Evolutionary conservation across 331 rosid genomes (phyloP).

Genomic region (Malus hybrid): DNA sequence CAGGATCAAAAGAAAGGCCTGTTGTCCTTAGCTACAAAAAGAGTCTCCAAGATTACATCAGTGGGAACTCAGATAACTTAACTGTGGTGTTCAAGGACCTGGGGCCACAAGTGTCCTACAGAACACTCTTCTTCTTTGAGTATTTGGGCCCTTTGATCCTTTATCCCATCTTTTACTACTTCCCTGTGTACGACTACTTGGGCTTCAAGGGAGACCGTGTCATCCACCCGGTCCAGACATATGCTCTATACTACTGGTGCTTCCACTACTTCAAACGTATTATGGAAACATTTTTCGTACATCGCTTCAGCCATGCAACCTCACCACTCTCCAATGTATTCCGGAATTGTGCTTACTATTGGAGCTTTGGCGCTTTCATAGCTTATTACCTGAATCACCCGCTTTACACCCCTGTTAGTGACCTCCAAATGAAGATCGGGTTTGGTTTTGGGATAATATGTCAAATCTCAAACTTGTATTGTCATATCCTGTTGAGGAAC

Average conservation of each 20-base stretch:
- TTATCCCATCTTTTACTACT: conserved; percentile 83
- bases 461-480: conserved; percentile 67
- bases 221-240: conserved; percentile 78
- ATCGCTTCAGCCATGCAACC: conserved; percentile 96
- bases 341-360: conserved; percentile 91
- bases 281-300: conserved; percentile 84
- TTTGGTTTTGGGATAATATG: conserved; percentile 69
- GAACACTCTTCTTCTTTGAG: conserved; percentile 77
- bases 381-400: conserved; percentile 93
- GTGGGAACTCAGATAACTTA: conserved; percentile 47
- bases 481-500: conserved; percentile 75
- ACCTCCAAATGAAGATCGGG: conserved; percentile 90
- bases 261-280: conserved; percentile 90
- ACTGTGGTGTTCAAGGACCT: conserved; percentile 80
- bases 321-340: conserved; percentile 90
- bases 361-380: conserved; percentile 76
- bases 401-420: conserved; percentile 68
- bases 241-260: conserved; percentile 92
- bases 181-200: conserved; percentile 62
- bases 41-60: conserved; percentile 57
- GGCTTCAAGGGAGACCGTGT: conserved; percentile 77
- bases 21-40: conserved; percentile 68
- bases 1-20: conserved; percentile 79
- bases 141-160: conserved; percentile 89
- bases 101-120: conserved; percentile 86